A percentile compares a stretch with the other conserved stretches of the same genome.
These are phyloP conservation scores for Hemileccinum impolitum DNA, from an alignment of 768 basidiomycete species.

Conservation along the genomic window DNA sequence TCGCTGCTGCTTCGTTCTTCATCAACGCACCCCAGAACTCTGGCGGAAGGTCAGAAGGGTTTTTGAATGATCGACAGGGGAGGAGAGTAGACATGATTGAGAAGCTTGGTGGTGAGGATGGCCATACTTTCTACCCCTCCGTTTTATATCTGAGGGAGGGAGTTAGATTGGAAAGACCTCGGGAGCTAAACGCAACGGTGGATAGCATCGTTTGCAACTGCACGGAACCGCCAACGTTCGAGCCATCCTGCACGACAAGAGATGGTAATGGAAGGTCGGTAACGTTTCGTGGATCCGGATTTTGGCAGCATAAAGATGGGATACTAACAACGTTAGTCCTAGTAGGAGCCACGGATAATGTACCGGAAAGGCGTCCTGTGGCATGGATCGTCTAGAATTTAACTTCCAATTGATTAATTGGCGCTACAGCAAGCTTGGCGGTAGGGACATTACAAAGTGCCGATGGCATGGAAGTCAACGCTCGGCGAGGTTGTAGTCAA, in stretches of 20 bases:
- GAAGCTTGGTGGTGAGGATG: conserved; percentile 16
- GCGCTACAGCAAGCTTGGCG: conserved; percentile 5
- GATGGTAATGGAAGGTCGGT: conserved; percentile 5
- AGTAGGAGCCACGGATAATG: conserved; percentile 11
- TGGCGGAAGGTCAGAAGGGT: conserved; percentile 15
- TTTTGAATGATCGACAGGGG: conserved; percentile 3
- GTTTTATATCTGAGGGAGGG: conserved; percentile 10
- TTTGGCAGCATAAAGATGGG: not conserved
- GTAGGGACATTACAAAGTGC: not conserved
- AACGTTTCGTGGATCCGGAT: not conserved
- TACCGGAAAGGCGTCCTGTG: conserved; percentile 1
- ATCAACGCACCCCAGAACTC: conserved; percentile 31
- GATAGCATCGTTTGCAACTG: not conserved
- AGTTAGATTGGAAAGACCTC: not conserved
- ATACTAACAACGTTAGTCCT: not conserved
- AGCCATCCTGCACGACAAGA: conserved; percentile 18
- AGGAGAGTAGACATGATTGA: conserved; percentile 18
- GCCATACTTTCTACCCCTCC: not conserved
- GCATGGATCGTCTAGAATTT: not conserved
- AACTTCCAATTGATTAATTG: not conserved
- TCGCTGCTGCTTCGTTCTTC: conserved; percentile 33
- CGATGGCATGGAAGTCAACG: not conserved
- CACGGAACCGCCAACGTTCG: conserved; percentile 2
- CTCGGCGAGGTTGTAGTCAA: not conserved
- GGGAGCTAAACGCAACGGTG: not conserved